Conservation (phyloP, 192 early-diverging fungal genomes). For the Dimargaris cristalligena region DNA sequence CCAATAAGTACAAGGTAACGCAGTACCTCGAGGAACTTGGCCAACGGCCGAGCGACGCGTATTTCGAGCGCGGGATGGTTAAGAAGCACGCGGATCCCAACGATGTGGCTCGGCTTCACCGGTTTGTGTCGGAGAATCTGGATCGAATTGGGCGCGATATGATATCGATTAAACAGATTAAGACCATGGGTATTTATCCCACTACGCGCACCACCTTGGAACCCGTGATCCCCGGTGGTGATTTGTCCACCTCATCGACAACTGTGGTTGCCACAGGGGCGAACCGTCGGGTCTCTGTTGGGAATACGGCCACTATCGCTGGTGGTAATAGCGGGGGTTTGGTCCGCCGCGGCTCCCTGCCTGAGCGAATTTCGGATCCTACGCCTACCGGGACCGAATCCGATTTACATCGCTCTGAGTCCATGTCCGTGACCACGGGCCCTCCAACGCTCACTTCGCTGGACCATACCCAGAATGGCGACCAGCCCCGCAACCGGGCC, state of each 20-base stretch:
- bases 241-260: no score
- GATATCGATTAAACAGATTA: constrained; percentile 13
- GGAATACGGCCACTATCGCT: no score
- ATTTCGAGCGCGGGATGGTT: background rate
- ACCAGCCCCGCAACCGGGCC: background rate
- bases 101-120: constrained; percentile 23
- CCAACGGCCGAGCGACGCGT: background rate
- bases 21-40: constrained; percentile 50
- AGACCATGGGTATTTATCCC: background rate
- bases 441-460: background rate
- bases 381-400: background rate
- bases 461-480: background rate
- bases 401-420: background rate
- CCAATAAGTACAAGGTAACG: constrained; percentile 66
- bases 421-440: background rate
- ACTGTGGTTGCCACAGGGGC: no score
- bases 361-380: no score
- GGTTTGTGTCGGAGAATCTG: constrained; percentile 46
- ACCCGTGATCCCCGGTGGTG: background rate
- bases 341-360: no score
- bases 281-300: no score
- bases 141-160: constrained; percentile 53
- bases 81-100: background rate
- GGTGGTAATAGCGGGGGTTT: no score
- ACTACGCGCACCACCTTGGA: background rate